These are phyloP conservation scores for Kondoa subrosea DNA, from an alignment of 768 basidiomycete genomes.

Conservation along the genomic window DNA sequence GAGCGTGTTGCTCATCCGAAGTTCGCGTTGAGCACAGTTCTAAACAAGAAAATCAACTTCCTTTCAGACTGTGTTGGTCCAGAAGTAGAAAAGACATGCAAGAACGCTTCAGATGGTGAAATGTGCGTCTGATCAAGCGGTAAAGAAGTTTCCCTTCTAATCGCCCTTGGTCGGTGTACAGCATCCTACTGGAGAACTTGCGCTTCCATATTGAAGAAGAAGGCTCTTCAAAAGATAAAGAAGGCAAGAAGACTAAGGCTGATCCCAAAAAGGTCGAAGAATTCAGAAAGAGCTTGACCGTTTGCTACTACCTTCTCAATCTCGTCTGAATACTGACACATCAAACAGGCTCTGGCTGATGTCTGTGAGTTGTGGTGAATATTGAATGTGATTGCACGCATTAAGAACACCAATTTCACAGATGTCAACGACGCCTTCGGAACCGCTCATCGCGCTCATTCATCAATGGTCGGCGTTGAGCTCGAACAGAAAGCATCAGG, in stretches of 20 bases:
- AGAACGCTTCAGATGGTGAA: conserved; percentile 40
- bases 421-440: conserved; percentile 96
- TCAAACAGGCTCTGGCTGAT: conserved; percentile 48
- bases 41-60: conserved; percentile 61
- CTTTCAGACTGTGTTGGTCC: conserved; percentile 68
- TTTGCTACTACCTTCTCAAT: background rate
- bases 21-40: conserved; percentile 24
- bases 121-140: conserved; percentile 42
- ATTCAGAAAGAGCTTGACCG: conserved; percentile 76
- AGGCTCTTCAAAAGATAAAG: conserved; percentile 79
- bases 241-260: conserved; percentile 87
- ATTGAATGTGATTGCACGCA: background rate
- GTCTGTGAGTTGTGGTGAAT: conserved; percentile 38
- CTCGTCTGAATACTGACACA: background rate
- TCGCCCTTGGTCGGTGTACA: conserved; percentile 1
- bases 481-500: conserved; percentile 82
- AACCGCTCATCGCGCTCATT: conserved; percentile 94
- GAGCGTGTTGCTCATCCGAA: background rate
- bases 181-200: conserved; percentile 84
- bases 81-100: conserved; percentile 63
- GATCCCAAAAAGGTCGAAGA: conserved; percentile 58
- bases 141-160: background rate
- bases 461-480: conserved; percentile 94
- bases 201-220: conserved; percentile 98
- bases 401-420: background rate